A percentile compares a stretch with the other conserved stretches of the same genome.
Evolutionary conservation across 768 basidiomycete genomes (phyloP).

Genomic region (Leccinum fibrillosum): DNA sequence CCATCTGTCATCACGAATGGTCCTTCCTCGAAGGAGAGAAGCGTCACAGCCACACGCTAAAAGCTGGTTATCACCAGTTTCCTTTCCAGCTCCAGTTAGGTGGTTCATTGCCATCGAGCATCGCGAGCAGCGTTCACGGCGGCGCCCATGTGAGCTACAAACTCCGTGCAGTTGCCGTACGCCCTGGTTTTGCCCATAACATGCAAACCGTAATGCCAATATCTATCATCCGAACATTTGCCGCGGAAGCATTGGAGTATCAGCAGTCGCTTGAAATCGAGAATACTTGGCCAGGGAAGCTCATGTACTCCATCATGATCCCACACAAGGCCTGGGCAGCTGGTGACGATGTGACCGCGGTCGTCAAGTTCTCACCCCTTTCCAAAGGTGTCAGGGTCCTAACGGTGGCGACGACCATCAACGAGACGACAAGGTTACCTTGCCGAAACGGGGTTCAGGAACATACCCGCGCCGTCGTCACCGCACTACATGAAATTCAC

Average conservation of each 20-base stretch:
- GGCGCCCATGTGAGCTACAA: slow-evolving; percentile 81
- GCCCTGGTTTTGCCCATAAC: slow-evolving; percentile 71
- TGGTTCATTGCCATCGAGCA: slow-evolving; percentile 77
- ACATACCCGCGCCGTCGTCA: slow-evolving; percentile 56
- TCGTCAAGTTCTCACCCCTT: slow-evolving; percentile 85
- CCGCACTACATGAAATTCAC: slow-evolving; percentile 64
- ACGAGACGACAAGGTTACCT: slow-evolving; percentile 69
- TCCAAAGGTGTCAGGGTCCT: slow-evolving; percentile 78
- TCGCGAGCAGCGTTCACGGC: slow-evolving; percentile 52
- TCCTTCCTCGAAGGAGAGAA: slow-evolving; percentile 86
- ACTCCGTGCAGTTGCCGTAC: slow-evolving; percentile 79
- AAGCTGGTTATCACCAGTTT: slow-evolving; percentile 92
- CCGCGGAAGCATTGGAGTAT: slow-evolving; percentile 85
- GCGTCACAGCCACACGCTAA: slow-evolving; percentile 80
- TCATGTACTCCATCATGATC: slow-evolving; percentile 92
- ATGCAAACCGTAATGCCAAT: slow-evolving; percentile 62
- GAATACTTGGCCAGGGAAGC: slow-evolving; percentile 96
- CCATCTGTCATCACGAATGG: slow-evolving; percentile 84
- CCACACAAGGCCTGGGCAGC: slow-evolving; percentile 96
- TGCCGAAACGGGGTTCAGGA: slow-evolving; percentile 56
- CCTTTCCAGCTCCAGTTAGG: slow-evolving; percentile 89
- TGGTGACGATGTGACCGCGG: slow-evolving; percentile 77
- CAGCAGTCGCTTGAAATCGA: slow-evolving; percentile 94
- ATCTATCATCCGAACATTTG: slow-evolving; percentile 68
- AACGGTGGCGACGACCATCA: slow-evolving; percentile 62